Evolutionary conservation across 129 eudicot species (phyloP).

Genomic region (Saposhnikovia divaricata): DNA sequence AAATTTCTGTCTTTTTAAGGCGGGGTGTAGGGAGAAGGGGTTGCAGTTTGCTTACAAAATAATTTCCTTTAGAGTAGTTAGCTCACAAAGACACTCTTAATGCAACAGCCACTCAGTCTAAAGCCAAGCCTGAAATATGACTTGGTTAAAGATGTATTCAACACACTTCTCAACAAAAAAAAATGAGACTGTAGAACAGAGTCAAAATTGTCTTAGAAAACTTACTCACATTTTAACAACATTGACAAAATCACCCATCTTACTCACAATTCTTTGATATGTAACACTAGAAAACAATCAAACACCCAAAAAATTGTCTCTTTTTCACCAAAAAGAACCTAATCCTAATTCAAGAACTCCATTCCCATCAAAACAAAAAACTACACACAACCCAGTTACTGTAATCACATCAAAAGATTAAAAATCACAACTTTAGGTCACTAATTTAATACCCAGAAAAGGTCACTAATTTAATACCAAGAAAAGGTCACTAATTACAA

Average conservation of each 20-base stretch:
- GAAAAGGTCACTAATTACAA: not conserved
- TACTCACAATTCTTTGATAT: not conserved
- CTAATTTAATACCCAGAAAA: not conserved
- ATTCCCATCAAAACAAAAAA: conserved; percentile 1
- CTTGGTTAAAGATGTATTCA: not conserved
- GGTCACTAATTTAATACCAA: not conserved
- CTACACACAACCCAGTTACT: not conserved
- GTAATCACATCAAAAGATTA: not conserved
- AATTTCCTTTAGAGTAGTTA: not conserved
- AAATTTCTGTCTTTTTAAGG: too few relatives aligned
- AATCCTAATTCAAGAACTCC: not conserved
- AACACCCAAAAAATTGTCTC: not conserved
- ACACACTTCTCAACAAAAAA: not conserved
- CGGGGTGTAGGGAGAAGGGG: too few relatives aligned
- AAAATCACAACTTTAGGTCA: not conserved
- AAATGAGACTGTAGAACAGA: not conserved
- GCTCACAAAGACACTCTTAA: not conserved
- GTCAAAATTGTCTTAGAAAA: not conserved
- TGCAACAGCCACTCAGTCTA: not conserved
- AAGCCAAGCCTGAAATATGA: not conserved
- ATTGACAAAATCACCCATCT: not conserved
- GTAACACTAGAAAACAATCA: not conserved
- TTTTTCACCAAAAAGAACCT: not conserved
- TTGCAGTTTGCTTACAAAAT: not conserved
- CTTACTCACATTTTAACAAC: not conserved